Conservation (phyloP, 352 stramenopile species). For the Thraustotheca clavata region DNA sequence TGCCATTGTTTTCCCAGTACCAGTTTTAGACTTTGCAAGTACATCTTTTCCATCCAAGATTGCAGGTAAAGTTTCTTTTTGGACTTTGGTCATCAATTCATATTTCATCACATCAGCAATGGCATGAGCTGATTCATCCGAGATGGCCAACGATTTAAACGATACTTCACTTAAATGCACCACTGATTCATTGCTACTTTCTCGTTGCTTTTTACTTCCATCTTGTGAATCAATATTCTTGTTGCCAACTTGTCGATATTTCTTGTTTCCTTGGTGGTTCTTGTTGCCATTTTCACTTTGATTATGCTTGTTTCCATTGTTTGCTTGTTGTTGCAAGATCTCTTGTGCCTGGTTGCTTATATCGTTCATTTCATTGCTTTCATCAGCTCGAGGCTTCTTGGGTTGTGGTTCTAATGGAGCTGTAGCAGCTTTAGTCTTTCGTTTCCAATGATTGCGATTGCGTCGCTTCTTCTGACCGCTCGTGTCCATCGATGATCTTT, state of each 20-base stretch:
- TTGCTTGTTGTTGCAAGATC: neutral
- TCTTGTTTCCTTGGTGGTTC: too few relatives aligned
- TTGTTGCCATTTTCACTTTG: too few relatives aligned
- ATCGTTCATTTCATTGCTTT: neutral
- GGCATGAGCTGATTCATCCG: constrained; percentile 44
- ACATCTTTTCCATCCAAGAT: constrained; percentile 80
- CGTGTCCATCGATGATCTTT: too few relatives aligned
- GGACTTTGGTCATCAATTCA: constrained; percentile 83
- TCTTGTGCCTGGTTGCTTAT: neutral
- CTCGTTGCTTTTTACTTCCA: too few relatives aligned
- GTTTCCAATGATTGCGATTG: constrained; percentile 19
- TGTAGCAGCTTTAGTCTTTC: constrained; percentile 1
- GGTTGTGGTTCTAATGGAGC: neutral
- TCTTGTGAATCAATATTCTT: too few relatives aligned
- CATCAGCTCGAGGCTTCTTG: neutral
- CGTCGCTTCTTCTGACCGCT: neutral
- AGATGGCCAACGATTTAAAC: constrained; percentile 50
- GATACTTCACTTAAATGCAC: constrained; percentile 45
- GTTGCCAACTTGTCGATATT: too few relatives aligned
- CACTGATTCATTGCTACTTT: neutral
- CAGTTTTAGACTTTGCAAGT: constrained; percentile 85
- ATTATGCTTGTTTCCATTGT: too few relatives aligned
- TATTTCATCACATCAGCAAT: constrained; percentile 82
- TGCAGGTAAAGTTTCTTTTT: constrained; percentile 74
- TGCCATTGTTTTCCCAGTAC: constrained; percentile 86